Conservation (phyloP, 768 basidiomycete species). For the Boletus sp. region DNA sequence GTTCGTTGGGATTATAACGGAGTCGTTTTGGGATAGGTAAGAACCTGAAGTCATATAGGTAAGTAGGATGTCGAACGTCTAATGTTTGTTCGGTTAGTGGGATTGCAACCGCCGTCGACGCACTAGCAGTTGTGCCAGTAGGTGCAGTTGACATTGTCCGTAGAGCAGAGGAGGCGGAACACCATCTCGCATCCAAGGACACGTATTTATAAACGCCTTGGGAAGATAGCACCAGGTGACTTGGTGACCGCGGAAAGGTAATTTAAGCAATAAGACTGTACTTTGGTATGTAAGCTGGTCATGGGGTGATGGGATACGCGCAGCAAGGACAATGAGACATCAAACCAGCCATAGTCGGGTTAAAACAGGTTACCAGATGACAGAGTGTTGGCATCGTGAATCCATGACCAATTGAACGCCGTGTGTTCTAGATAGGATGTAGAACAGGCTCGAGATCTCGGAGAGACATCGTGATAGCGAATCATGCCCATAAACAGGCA, state of each 20-base stretch:
- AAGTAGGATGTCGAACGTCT: neutral
- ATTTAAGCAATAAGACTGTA: neutral
- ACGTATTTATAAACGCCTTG: slow-evolving; percentile 3
- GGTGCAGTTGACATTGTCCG: neutral
- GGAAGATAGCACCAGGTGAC: neutral
- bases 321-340: neutral
- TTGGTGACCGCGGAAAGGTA: neutral
- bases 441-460: neutral
- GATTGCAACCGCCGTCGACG: neutral
- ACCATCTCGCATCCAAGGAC: neutral
- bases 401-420: neutral
- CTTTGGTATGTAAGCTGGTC: neutral
- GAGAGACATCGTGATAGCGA: neutral
- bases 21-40: slow-evolving; percentile 57
- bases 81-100: neutral
- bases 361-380: no score
- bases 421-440: neutral
- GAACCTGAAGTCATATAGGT: slow-evolving; percentile 48
- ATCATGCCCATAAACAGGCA: neutral
- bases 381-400: neutral
- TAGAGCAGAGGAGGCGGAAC: slow-evolving; percentile 1
- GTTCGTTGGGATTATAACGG: slow-evolving; percentile 48
- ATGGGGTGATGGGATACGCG: slow-evolving; percentile 1
- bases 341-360: no score
- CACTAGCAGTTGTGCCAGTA: neutral